phyloP scores from a whole-genome alignment of 441 rosid species.

The California macrophylla region DNA sequence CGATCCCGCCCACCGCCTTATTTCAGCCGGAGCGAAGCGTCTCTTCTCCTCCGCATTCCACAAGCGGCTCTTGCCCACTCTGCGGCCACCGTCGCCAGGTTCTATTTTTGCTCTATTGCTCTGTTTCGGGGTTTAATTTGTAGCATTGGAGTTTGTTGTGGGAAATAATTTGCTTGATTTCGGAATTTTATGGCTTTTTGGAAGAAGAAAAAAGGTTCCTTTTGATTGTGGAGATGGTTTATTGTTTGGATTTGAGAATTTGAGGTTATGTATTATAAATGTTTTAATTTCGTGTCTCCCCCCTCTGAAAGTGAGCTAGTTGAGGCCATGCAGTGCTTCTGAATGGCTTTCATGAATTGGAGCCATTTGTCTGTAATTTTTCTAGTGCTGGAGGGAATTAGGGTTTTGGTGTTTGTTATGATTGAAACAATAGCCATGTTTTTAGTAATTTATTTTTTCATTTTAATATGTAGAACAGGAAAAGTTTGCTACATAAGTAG shows the following conservation, averaged over 20 bases:
- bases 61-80: constrained; percentile 55
- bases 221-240: not conserved
- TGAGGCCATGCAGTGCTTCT: not conserved
- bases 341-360: not conserved
- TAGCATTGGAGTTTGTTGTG: not conserved
- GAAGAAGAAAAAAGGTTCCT: not conserved
- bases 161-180: not conserved
- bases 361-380: not conserved
- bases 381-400: not conserved
- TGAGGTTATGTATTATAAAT: not conserved
- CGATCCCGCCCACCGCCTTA: constrained; percentile 82
- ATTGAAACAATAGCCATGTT: not conserved
- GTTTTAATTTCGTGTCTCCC: not conserved
- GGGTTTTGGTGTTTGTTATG: not conserved
- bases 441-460: not conserved
- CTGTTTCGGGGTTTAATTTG: not conserved
- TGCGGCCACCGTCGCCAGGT: constrained; percentile 26
- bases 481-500: not conserved
- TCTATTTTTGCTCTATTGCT: not conserved
- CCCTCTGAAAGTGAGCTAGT: not conserved
- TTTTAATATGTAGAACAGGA: not conserved
- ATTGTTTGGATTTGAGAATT: constrained; percentile 2
- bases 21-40: constrained; percentile 59
- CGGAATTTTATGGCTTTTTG: constrained; percentile 1
- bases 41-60: constrained; percentile 63